A percentile compares a stretch with the other conserved stretches of the same genome.
Conservation (phyloP, 169 alveolate species). For the Babesia bigemina region DNA sequence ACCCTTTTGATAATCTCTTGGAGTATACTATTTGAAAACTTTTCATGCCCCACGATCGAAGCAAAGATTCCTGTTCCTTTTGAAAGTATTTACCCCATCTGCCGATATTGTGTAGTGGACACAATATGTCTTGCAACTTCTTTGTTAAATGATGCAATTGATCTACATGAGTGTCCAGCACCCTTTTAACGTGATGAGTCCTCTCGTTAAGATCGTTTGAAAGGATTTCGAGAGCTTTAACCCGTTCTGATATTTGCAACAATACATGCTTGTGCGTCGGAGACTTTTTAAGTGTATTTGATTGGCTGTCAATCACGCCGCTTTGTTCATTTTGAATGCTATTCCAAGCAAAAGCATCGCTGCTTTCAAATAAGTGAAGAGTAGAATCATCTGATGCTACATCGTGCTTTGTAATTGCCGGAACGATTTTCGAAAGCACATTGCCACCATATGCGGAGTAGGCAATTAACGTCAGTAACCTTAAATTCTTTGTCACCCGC, state of each 20-base stretch:
- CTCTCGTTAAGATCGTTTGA: slow-evolving; percentile 38
- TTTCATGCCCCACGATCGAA: background rate
- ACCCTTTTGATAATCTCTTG: background rate
- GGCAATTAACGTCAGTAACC: slow-evolving; percentile 6
- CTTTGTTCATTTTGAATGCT: background rate
- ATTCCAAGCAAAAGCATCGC: background rate
- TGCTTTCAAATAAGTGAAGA: background rate
- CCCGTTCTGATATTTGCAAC: slow-evolving; percentile 61
- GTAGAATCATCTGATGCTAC: background rate
- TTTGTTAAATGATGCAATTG: slow-evolving; percentile 4
- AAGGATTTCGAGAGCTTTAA: slow-evolving; percentile 49
- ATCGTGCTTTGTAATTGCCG: background rate
- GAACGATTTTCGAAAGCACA: background rate
- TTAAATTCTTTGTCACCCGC: slow-evolving; percentile 22
- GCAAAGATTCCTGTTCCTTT: background rate
- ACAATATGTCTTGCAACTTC: background rate
- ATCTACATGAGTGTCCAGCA: slow-evolving; percentile 15
- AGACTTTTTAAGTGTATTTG: background rate
- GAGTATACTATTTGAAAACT: background rate
- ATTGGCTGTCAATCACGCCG: background rate
- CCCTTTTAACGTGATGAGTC: slow-evolving; percentile 1
- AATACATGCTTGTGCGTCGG: slow-evolving; percentile 53
- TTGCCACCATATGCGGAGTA: background rate
- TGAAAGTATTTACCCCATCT: background rate
- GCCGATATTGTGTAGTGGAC: background rate